Evolutionary conservation across 768 basidiomycete species (phyloP).

Genomic region (Saitozyma podzolica): DNA sequence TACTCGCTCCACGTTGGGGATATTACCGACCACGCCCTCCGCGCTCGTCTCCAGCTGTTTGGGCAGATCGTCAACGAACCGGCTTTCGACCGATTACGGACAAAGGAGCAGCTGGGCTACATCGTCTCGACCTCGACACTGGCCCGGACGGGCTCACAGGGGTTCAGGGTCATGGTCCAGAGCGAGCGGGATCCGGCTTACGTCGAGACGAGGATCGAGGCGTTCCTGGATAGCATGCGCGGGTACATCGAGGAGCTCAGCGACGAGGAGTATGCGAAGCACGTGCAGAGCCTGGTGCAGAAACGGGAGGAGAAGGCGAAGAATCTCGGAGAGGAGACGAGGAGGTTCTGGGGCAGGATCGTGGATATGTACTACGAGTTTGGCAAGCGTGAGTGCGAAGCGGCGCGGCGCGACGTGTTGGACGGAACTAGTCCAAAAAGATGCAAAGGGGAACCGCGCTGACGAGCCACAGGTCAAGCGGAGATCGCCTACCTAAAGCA

Average conservation of each 20-base stretch:
- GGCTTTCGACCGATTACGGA: slow-evolving; percentile 83
- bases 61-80: slow-evolving; percentile 87
- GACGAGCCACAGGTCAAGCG: slow-evolving; percentile 60
- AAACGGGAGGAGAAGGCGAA: slow-evolving; percentile 84
- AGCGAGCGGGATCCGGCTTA: slow-evolving; percentile 77
- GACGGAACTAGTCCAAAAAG: slow-evolving; percentile 63
- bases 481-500: slow-evolving; percentile 67
- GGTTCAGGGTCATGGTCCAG: slow-evolving; percentile 81
- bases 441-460: not conserved
- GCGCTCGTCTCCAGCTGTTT: slow-evolving; percentile 71
- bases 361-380: slow-evolving; percentile 84
- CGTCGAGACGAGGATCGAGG: slow-evolving; percentile 83
- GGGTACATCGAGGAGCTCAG: slow-evolving; percentile 67
- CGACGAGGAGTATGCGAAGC: slow-evolving; percentile 71
- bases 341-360: slow-evolving; percentile 68
- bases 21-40: slow-evolving; percentile 62
- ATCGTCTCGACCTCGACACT: slow-evolving; percentile 63
- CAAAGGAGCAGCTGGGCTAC: slow-evolving; percentile 94
- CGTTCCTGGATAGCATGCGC: slow-evolving; percentile 77
- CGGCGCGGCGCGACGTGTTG: slow-evolving; percentile 50
- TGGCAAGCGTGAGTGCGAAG: slow-evolving; percentile 64
- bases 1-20: slow-evolving; percentile 83
- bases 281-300: slow-evolving; percentile 72
- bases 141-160: slow-evolving; percentile 68
- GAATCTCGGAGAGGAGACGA: slow-evolving; percentile 76